A percentile compares a stretch with the other conserved stretches of the same genome.
Conservation (phyloP, 2,329 filamentous ascomycete species). For the Atkinsonella hypoxylon region DNA sequence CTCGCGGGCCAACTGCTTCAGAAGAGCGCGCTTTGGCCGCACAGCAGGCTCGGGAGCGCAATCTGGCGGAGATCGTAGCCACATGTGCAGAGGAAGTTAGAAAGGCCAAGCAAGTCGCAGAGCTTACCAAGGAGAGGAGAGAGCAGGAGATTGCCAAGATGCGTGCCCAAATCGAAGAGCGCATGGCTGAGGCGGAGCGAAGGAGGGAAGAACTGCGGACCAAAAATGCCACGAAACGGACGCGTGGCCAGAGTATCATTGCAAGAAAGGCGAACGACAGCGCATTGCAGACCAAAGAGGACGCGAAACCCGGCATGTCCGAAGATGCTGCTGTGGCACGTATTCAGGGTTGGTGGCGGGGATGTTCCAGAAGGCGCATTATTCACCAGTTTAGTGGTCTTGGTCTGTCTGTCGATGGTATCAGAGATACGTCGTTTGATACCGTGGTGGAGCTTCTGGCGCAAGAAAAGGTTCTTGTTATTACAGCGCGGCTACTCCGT, state of each 20-base stretch:
- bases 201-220: constrained; percentile 53
- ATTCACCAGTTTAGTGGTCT: constrained; percentile 55
- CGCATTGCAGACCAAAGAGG: constrained; percentile 38
- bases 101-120: constrained; percentile 70
- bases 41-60: constrained; percentile 66
- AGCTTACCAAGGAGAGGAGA: constrained; percentile 69
- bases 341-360: constrained; percentile 62
- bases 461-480: constrained; percentile 51
- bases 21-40: constrained; percentile 70
- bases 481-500: constrained; percentile 54
- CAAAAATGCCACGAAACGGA: constrained; percentile 39
- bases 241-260: constrained; percentile 39
- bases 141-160: constrained; percentile 61
- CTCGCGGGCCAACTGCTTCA: constrained; percentile 50
- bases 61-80: constrained; percentile 70
- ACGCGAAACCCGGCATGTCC: constrained; percentile 33
- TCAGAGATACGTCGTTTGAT: constrained; percentile 61
- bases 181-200: constrained; percentile 63
- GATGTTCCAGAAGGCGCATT: constrained; percentile 41
- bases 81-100: constrained; percentile 74
- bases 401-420: constrained; percentile 57
- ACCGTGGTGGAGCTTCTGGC: constrained; percentile 58
- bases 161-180: constrained; percentile 66
- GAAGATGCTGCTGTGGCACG: constrained; percentile 50
- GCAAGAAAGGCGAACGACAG: constrained; percentile 37